phyloP scores from a whole-genome alignment of 192 early-diverging fungal genomes.

The Chytriomyces hyalinus region DNA sequence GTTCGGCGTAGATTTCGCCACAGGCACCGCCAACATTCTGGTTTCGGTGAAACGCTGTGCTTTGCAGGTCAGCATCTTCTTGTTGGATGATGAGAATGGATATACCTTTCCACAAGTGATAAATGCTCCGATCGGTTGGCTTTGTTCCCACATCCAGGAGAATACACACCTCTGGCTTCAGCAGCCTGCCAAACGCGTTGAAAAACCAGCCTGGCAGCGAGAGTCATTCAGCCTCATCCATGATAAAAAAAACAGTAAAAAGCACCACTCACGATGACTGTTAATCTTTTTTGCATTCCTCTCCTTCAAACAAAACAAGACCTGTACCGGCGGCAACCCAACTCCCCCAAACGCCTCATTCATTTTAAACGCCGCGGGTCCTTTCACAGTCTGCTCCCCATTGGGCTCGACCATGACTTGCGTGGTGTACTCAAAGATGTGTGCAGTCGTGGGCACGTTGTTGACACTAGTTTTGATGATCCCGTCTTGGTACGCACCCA shows the following conservation, averaged over 20 bases:
- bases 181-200: slow-evolving; percentile 61
- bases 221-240: slow-evolving; percentile 64
- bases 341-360: slow-evolving; percentile 5
- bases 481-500: slow-evolving; percentile 59
- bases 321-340: slow-evolving; percentile 69
- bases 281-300: slow-evolving; percentile 65
- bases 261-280: slow-evolving; percentile 3
- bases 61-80: not conserved
- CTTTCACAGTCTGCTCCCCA: slow-evolving; percentile 31
- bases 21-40: slow-evolving; percentile 78
- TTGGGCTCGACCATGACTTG: slow-evolving; percentile 71
- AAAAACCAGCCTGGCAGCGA: slow-evolving; percentile 68
- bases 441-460: slow-evolving; percentile 70
- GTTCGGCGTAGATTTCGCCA: slow-evolving; percentile 80
- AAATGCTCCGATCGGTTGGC: slow-evolving; percentile 71
- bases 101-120: slow-evolving; percentile 73
- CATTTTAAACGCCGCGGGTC: not conserved
- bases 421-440: slow-evolving; percentile 75
- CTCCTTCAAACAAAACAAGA: slow-evolving; percentile 82
- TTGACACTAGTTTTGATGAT: slow-evolving; percentile 63
- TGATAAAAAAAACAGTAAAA: too few relatives aligned
- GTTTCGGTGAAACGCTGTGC: slow-evolving; percentile 76
- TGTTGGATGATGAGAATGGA: not conserved
- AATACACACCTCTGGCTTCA: slow-evolving; percentile 59
- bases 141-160: slow-evolving; percentile 80